Base-by-base conservation (phyloP, 192 early-diverging fungal genomes). In the Coemansia sp. region DNA sequence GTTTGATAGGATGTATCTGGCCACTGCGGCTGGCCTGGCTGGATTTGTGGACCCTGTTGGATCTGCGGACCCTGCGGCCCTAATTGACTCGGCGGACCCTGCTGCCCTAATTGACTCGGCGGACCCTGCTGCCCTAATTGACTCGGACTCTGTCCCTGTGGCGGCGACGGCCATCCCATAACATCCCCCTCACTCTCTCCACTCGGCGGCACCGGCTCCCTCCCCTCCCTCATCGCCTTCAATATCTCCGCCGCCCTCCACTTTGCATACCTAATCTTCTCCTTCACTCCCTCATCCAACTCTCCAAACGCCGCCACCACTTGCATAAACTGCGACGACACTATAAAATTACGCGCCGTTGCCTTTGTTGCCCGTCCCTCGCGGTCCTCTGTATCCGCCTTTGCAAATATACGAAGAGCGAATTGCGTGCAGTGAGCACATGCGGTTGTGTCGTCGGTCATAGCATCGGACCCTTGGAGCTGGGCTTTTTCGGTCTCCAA, bases 201-300 rank as follows among this genome's bases (percentile, higher is more conserved):
- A 2, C 27, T 32, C 0, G 86, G 85, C 55, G 88, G 88, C 29
- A 85, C 72, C 19, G 94, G 93, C 14, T 48, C 59, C 25, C 91
- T 83, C 3, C 96, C 97, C 68, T 96, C 95, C 15, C 89, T 81
- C 17, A 95, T 68, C 1, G 94, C 93, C 69, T 93, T 96, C 27
- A 95, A 80, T 27, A 99, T 99, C 68, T 98, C 93, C 0, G 90
- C 86, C 2, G 96, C 96, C 55, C 97, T 91, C 88, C 92, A 99
- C 67, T 96, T 96, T 1, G 96, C 88, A 70, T 99, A 99, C 64
- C 89, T 93, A 59, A 98, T 90, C 76, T 96, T 99, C 63, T 93
- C 88, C 1, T 51, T 56, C 27, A 89, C 72, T 45, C 90, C 92
- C 5, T 84, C 63, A 15, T 86, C 85, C 23, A 93, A 62, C 2